These are phyloP conservation scores for Triticum timopheevii DNA, from an alignment of 176 grass and related monocot species.

Conservation along the genomic window DNA sequence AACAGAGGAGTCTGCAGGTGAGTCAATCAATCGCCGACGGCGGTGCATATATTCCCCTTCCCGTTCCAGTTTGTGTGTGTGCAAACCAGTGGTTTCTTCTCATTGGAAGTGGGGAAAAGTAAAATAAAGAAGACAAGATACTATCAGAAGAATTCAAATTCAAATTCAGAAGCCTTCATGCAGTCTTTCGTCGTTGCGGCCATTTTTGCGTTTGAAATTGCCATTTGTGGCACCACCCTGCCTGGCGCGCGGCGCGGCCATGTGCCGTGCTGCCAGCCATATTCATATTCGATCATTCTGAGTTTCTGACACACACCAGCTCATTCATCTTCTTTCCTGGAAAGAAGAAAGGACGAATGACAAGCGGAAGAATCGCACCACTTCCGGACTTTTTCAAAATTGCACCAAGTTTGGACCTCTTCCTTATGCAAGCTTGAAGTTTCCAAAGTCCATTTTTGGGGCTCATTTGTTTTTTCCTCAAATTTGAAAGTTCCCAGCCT, in stretches of 20 bases:
- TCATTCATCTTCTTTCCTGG: neutral
- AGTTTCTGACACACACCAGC: neutral
- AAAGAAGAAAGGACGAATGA: neutral
- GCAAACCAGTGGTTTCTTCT: conserved; percentile 8
- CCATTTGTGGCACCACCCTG: neutral
- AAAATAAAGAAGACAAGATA: neutral
- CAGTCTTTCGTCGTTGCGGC: neutral
- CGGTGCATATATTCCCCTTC: neutral
- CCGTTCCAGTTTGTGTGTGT: neutral
- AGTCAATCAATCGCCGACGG: conserved; percentile 19
- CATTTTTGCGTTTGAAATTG: neutral
- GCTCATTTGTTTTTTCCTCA: neutral
- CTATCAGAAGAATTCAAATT: neutral
- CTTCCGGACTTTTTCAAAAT: neutral
- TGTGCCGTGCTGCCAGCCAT: neutral
- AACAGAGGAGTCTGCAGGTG: conserved; percentile 22
- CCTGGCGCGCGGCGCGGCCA: neutral
- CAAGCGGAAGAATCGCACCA: neutral
- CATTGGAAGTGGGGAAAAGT: neutral
- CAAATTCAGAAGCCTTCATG: neutral
- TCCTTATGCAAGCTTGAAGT: neutral
- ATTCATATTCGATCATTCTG: neutral
- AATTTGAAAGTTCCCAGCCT: neutral
- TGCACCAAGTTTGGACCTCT: neutral
- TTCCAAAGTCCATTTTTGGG: neutral